These are phyloP conservation scores for Pilatotrama ljubarskyi DNA, from an alignment of 768 basidiomycete genomes.

Conservation along the genomic window DNA sequence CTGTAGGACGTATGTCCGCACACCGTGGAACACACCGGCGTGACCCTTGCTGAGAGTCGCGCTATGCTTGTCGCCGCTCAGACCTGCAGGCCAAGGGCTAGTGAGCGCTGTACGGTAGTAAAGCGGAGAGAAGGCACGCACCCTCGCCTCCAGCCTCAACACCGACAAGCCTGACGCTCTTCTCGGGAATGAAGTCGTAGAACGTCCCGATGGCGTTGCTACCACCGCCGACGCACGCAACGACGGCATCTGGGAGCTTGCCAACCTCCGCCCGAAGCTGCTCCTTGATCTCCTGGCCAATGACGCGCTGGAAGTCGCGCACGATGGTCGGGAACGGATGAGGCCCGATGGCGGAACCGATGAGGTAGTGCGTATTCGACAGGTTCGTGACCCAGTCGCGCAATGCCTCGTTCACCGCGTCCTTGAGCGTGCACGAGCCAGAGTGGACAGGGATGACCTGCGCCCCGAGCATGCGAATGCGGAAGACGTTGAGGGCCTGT, in stretches of 20 bases:
- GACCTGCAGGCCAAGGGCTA: conserved; percentile 44
- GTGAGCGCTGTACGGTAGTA: background rate
- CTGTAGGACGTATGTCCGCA: conserved; percentile 93
- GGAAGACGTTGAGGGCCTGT: conserved; percentile 96
- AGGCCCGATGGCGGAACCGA: conserved; percentile 96
- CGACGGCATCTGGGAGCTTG: conserved; percentile 90
- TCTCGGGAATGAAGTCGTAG: conserved; percentile 93
- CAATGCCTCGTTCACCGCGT: conserved; percentile 98
- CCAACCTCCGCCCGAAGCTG: conserved; percentile 73
- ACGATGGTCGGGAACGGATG: conserved; percentile 99
- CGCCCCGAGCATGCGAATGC: conserved; percentile 95
- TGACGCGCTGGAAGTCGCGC: conserved; percentile 95
- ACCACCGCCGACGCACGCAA: conserved; percentile 97
- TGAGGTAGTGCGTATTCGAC: conserved; percentile 91
- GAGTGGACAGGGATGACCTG: conserved; percentile 93
- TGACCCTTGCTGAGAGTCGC: conserved; percentile 91
- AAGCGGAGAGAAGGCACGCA: conserved; percentile 32
- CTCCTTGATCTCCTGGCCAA: conserved; percentile 90
- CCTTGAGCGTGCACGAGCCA: conserved; percentile 93
- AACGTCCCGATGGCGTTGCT: conserved; percentile 98
- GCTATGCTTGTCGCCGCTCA: conserved; percentile 84
- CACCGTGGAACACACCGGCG: conserved; percentile 95
- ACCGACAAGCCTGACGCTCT: conserved; percentile 81
- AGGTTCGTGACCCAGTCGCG: conserved; percentile 99
- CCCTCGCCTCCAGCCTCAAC: conserved; percentile 99